Percentiles rank a stretch among this genome's conserved stretches.
phyloP scores from a whole-genome alignment of 2,329 filamentous ascomycete species.

The Xylaria sp. region DNA sequence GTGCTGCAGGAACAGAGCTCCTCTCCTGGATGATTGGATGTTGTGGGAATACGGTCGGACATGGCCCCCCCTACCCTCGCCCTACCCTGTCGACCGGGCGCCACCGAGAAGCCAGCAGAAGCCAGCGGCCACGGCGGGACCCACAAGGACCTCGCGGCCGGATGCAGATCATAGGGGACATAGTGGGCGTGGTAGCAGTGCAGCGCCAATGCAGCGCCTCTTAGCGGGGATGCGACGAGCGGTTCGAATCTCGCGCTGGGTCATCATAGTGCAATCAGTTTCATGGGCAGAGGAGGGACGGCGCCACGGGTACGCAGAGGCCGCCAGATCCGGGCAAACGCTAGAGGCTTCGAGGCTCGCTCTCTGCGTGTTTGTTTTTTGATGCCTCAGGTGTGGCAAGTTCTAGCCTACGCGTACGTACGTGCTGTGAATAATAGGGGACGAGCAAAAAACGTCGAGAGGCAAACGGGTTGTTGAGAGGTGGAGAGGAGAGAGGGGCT shows the following conservation, averaged over 20 bases:
- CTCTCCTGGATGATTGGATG: constrained; percentile 52
- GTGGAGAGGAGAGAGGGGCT: background rate
- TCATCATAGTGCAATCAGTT: constrained; percentile 52
- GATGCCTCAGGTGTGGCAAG: background rate
- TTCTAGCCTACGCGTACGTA: background rate
- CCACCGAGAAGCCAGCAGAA: constrained; percentile 11
- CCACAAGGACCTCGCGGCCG: constrained; percentile 43
- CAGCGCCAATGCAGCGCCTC: too few relatives aligned
- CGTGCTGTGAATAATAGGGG: background rate
- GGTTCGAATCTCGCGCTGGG: constrained; percentile 25
- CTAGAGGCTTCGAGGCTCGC: constrained; percentile 36
- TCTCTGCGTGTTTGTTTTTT: constrained; percentile 27
- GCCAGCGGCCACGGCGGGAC: constrained; percentile 26
- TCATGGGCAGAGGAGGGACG: constrained; percentile 38
- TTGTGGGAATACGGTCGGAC: constrained; percentile 50
- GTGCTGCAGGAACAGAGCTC: constrained; percentile 52
- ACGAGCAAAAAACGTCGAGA: constrained; percentile 3
- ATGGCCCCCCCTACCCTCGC: constrained; percentile 37
- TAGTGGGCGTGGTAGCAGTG: background rate
- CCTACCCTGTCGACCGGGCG: background rate
- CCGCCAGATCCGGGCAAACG: background rate
- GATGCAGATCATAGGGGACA: constrained; percentile 42
- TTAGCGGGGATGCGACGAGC: constrained; percentile 34
- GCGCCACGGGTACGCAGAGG: background rate
- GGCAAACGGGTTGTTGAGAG: constrained; percentile 7